These are phyloP conservation scores for Nicotiana rustica DNA, from an alignment of 305 asterid species.

Conservation along the genomic window DNA sequence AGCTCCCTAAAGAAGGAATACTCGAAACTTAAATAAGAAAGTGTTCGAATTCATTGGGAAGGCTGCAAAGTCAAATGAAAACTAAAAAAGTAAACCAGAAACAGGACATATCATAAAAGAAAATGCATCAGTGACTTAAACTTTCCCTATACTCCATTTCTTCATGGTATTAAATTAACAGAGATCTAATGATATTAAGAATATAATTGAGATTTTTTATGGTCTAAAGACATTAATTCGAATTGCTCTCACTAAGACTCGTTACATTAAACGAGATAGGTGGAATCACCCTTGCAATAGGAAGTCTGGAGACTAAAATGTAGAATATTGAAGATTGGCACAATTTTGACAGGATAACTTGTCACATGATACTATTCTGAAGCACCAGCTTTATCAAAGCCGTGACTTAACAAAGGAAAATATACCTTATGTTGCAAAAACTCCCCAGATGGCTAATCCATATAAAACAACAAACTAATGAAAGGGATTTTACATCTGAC, in stretches of 20 bases:
- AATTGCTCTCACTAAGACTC: neutral
- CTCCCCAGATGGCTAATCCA: neutral
- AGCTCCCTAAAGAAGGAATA: neutral
- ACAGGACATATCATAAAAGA: neutral
- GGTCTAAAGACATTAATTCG: neutral
- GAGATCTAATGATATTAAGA: conserved; percentile 21
- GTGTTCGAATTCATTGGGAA: neutral
- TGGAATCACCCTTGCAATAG: conserved; percentile 6
- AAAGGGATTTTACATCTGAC: conserved; percentile 3
- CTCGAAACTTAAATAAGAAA: neutral
- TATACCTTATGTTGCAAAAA: neutral
- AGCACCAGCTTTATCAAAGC: neutral
- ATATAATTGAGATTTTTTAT: neutral
- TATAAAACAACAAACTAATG: neutral
- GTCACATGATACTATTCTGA: conserved; percentile 22
- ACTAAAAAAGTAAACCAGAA: neutral
- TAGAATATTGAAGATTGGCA: neutral
- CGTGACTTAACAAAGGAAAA: conserved; percentile 21
- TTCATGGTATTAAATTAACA: neutral
- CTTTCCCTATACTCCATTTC: neutral
- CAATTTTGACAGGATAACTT: conserved; percentile 8
- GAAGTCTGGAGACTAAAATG: neutral
- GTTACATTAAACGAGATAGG: conserved; percentile 3
- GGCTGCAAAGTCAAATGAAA: neutral
- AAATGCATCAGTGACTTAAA: neutral